phyloP scores from a whole-genome alignment of 805 yeast genomes.

The Ogataea glucozyma region DNA sequence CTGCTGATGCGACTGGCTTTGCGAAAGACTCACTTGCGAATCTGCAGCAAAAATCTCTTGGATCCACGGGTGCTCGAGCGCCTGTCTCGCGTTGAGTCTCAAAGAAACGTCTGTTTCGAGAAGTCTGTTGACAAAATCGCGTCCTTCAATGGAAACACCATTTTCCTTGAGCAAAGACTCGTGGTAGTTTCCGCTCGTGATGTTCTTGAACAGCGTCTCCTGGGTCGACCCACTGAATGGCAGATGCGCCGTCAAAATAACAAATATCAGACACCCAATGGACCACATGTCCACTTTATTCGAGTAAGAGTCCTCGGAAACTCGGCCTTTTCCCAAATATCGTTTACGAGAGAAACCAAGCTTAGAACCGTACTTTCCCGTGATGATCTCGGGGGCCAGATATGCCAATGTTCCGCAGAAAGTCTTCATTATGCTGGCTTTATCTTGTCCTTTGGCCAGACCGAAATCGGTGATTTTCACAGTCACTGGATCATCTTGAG shows the following conservation, averaged over 20 bases:
- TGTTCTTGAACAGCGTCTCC: conserved; percentile 75
- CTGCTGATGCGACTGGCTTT: conserved; percentile 68
- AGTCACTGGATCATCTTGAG: conserved; percentile 84
- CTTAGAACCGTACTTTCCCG: conserved; percentile 49
- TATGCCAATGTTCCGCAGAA: conserved; percentile 98
- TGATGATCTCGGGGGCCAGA: conserved; percentile 90
- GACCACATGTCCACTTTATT: conserved; percentile 97
- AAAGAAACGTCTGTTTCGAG: conserved; percentile 74
- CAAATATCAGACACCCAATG: conserved; percentile 90
- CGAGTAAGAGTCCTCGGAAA: conserved; percentile 55
- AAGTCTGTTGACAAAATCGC: conserved; percentile 68
- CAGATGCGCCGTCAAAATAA: conserved; percentile 85
- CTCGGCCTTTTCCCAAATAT: conserved; percentile 36
- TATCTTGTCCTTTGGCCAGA: conserved; percentile 84
- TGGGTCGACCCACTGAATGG: conserved; percentile 96
- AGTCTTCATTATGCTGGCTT: conserved; percentile 85
- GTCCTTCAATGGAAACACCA: conserved; percentile 65
- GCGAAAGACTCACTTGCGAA: conserved; percentile 59
- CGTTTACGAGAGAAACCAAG: conserved; percentile 28
- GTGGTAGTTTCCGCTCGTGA: conserved; percentile 76
- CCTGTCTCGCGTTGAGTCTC: conserved; percentile 74
- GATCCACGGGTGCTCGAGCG: conserved; percentile 85
- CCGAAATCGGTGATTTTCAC: conserved; percentile 98
- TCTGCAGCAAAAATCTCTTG: conserved; percentile 30
- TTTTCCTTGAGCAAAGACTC: conserved; percentile 65